These are phyloP conservation scores for Paramecium sonneborni DNA, from an alignment of 73 alveolate genomes.

Conservation along the genomic window DNA sequence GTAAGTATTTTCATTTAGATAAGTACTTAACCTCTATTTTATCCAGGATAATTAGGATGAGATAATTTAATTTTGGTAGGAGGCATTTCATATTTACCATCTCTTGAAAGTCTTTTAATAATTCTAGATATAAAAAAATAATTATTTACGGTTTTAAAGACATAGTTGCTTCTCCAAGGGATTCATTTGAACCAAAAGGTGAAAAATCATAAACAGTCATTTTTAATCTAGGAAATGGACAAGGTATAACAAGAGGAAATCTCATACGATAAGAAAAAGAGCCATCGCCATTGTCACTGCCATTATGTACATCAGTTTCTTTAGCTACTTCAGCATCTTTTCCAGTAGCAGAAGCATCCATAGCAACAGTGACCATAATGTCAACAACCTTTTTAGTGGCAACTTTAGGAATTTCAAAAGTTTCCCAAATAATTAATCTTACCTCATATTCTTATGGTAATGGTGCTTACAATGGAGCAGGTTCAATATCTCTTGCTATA, in stretches of 20 bases:
- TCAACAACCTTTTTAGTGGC: constrained; percentile 89
- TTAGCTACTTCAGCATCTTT: constrained; percentile 76
- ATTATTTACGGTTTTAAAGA: constrained; percentile 66
- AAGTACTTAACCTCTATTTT: constrained; percentile 69
- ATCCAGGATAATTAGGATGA: constrained; percentile 75
- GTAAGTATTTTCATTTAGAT: constrained; percentile 74
- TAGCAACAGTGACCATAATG: constrained; percentile 81
- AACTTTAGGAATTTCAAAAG: constrained; percentile 90
- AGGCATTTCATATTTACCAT: constrained; percentile 80
- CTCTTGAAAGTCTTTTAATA: constrained; percentile 71
- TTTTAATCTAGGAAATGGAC: constrained; percentile 90
- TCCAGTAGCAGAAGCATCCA: constrained; percentile 93
- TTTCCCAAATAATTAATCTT: constrained; percentile 95
- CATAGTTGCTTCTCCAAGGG: constrained; percentile 79
- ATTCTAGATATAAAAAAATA: constrained; percentile 55
- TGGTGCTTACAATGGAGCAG: constrained; percentile 80
- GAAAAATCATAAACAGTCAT: constrained; percentile 88
- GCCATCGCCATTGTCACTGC: constrained; percentile 95
- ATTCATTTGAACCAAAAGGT: constrained; percentile 77
- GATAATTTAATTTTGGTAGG: constrained; percentile 72
- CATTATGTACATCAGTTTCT: constrained; percentile 95
- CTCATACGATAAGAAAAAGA: constrained; percentile 84
- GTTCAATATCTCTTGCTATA: constrained; percentile 80
- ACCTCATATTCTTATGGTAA: constrained; percentile 91
- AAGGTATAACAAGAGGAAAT: constrained; percentile 79